phyloP scores from a whole-genome alignment of 83 land plant genomes.

The Isoetes engelmannii region DNA sequence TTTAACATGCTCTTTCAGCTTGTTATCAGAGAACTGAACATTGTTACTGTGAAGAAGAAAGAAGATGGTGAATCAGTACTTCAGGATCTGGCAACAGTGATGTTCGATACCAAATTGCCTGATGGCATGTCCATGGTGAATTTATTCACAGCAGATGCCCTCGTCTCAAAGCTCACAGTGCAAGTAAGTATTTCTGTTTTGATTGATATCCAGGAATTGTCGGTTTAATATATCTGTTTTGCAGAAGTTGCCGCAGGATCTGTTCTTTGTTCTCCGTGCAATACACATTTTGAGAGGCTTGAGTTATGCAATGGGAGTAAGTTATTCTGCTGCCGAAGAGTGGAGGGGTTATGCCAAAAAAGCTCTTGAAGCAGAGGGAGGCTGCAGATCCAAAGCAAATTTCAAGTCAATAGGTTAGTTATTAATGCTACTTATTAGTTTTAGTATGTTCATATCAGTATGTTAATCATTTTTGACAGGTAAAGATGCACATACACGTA shows the following conservation, averaged over 20 bases:
- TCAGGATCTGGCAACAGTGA: conserved; percentile 45
- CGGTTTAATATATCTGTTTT: conserved; percentile 3
- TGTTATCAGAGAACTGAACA: conserved; percentile 67
- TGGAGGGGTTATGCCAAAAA: conserved; percentile 81
- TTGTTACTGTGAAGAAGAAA: conserved; percentile 43
- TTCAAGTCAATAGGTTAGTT: too few species aligned
- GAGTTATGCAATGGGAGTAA: conserved; percentile 70
- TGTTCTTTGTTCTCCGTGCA: conserved; percentile 75
- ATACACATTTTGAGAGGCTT: conserved; percentile 78
- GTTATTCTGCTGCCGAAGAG: conserved; percentile 71
- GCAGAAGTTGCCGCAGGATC: conserved; percentile 80
- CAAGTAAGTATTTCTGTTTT: conserved; percentile 35
- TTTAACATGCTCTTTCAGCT: not conserved
- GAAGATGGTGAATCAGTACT: conserved; percentile 43
- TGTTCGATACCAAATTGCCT: conserved; percentile 93
- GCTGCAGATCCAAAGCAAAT: too few species aligned
- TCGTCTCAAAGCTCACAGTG: conserved; percentile 59
- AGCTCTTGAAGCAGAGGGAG: conserved; percentile 42
- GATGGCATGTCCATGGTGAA: conserved; percentile 48
- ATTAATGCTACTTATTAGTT: too few species aligned
- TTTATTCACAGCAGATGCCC: conserved; percentile 71
- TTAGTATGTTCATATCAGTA: too few species aligned
- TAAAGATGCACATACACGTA: too few species aligned
- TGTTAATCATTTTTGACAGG: too few species aligned
- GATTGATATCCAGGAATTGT: not conserved